phyloP scores from a whole-genome alignment of 108 stramenopile species.

The Discostella stelligeroides region DNA sequence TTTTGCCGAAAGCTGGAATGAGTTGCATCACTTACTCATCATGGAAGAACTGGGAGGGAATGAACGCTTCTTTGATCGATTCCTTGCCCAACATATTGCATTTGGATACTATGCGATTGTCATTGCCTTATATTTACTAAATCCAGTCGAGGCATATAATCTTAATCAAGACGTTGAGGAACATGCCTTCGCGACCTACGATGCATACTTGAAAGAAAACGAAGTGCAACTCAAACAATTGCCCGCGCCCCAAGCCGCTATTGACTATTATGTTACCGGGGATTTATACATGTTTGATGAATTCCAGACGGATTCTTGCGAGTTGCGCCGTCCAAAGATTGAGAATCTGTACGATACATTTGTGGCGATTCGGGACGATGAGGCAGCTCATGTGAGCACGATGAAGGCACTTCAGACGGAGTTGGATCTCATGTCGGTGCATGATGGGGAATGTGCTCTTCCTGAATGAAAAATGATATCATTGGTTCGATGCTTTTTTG shows the following conservation, averaged over 20 bases:
- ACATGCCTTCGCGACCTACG: conserved; percentile 89
- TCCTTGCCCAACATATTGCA: conserved; percentile 89
- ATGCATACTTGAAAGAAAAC: conserved; percentile 62
- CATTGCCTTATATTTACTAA: conserved; percentile 66
- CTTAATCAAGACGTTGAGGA: conserved; percentile 83
- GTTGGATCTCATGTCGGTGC: conserved; percentile 37
- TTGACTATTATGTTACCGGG: conserved; percentile 72
- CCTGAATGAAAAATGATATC: too few relatives aligned
- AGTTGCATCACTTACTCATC: conserved; percentile 95
- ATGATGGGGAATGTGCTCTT: conserved; percentile 42
- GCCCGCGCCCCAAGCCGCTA: conserved; percentile 70
- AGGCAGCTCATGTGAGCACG: conserved; percentile 76
- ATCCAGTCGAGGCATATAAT: conserved; percentile 81
- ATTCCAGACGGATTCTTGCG: conserved; percentile 62
- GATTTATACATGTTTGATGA: conserved; percentile 91
- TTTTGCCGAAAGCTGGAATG: conserved; percentile 93
- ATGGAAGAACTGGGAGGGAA: conserved; percentile 95
- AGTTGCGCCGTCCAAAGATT: conserved; percentile 63
- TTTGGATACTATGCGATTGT: conserved; percentile 91
- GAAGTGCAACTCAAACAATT: conserved; percentile 59
- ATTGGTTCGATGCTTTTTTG: too few relatives aligned
- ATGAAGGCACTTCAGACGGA: conserved; percentile 53
- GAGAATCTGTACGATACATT: conserved; percentile 86
- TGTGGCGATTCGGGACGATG: conserved; percentile 84
- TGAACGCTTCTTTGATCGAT: conserved; percentile 65